These are phyloP conservation scores for Diaporthe aspalathi DNA, from an alignment of 2,329 filamentous ascomycete species.

Conservation along the genomic window DNA sequence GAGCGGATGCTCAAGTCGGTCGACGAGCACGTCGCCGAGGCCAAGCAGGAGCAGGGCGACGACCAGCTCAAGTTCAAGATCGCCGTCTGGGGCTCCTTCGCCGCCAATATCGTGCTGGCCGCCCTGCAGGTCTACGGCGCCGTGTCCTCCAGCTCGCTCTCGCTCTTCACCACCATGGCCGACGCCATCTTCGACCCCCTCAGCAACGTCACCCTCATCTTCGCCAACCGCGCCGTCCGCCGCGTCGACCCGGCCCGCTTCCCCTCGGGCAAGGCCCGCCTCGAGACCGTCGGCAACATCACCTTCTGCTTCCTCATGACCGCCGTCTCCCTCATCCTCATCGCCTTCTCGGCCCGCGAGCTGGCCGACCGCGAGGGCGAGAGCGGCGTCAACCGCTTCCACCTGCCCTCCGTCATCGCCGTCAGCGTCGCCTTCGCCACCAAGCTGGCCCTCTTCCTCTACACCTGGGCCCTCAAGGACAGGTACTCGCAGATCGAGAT, in stretches of 20 bases:
- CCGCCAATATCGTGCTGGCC: conserved; percentile 83
- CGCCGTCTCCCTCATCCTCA: conserved; percentile 89
- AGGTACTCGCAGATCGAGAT: conserved; percentile 93
- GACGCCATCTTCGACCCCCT: conserved; percentile 94
- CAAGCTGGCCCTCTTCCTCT: conserved; percentile 86
- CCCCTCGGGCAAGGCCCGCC: conserved; percentile 90
- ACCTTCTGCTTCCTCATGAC: conserved; percentile 97
- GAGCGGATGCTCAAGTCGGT: conserved; percentile 91
- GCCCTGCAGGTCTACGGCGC: conserved; percentile 90
- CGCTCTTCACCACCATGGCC: conserved; percentile 97
- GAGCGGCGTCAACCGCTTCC: conserved; percentile 72
- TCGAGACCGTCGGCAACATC: conserved; percentile 96
- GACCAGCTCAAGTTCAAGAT: conserved; percentile 83
- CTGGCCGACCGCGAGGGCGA: conserved; percentile 64
- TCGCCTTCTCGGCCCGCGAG: conserved; percentile 85
- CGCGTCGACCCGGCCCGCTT: conserved; percentile 88
- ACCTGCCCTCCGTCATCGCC: conserved; percentile 85
- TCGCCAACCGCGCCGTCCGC: conserved; percentile 88
- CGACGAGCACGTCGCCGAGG: conserved; percentile 87
- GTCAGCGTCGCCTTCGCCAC: conserved; percentile 86
- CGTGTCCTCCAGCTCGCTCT: conserved; percentile 87
- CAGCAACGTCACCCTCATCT: conserved; percentile 87
- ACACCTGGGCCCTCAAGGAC: conserved; percentile 91
- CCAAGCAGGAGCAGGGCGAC: conserved; percentile 81
- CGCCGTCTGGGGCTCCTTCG: conserved; percentile 75